Conservation (phyloP, 768 basidiomycete genomes). For the Myochromella boudieri region DNA sequence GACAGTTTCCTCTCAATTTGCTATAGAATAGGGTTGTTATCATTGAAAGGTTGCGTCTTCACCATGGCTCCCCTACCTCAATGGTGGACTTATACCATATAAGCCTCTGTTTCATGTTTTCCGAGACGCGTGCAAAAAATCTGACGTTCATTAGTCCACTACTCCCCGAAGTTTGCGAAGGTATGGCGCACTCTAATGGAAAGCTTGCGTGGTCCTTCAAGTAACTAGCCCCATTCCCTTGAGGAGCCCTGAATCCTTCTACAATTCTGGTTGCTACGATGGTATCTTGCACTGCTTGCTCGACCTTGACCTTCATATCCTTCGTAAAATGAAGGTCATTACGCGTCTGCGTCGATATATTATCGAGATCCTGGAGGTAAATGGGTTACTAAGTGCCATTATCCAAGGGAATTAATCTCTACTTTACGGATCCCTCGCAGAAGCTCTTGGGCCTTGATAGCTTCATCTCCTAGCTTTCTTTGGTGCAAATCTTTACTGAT, state of each 20-base stretch:
- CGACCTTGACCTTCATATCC: slow-evolving; percentile 73
- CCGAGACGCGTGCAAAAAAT: slow-evolving; percentile 71
- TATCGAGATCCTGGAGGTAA: slow-evolving; percentile 57
- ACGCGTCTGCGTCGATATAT: slow-evolving; percentile 59
- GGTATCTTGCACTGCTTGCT: slow-evolving; percentile 78
- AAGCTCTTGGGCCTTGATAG: slow-evolving; percentile 69
- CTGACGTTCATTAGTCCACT: slow-evolving; percentile 32
- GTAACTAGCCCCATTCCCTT: slow-evolving; percentile 60
- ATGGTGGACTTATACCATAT: slow-evolving; percentile 81
- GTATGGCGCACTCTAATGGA: slow-evolving; percentile 67
- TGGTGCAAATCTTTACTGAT: slow-evolving; percentile 79
- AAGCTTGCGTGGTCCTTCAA: slow-evolving; percentile 81
- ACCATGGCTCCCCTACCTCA: slow-evolving; percentile 46
- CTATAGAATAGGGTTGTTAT: slow-evolving; percentile 28
- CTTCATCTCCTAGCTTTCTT: slow-evolving; percentile 73
- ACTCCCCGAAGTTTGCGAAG: background rate
- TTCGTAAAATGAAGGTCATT: slow-evolving; percentile 65
- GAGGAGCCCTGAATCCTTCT: slow-evolving; percentile 76
- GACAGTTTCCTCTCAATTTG: slow-evolving; percentile 85
- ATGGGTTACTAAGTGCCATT: background rate
- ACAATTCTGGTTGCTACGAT: slow-evolving; percentile 75
- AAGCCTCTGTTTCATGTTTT: slow-evolving; percentile 69
- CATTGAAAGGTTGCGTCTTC: background rate
- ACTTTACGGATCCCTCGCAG: slow-evolving; percentile 71
- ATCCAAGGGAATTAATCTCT: background rate